Base-by-base conservation (phyloP, 352 stramenopile genomes). In the Pilasporangium apinafurcum region DNA sequence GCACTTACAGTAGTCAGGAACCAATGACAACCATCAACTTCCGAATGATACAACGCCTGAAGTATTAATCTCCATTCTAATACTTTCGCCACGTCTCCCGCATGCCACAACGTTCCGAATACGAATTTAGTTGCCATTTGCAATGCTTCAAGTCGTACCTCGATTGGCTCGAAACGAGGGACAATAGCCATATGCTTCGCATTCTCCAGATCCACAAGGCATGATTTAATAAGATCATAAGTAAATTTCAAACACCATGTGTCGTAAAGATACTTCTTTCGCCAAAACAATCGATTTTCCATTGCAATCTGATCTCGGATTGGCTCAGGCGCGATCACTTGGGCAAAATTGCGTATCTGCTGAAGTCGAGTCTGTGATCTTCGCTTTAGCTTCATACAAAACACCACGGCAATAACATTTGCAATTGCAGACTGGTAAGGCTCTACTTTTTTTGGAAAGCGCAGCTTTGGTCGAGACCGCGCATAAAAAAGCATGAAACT, bases 401-500 rank as follows among this genome's bases (percentile, higher is more conserved):
- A 86, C 28, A 53, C 37, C 35, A 64, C 37, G 14, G 68, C 51
- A 51, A 76, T 22, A 4, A 68, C 53, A 53, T 32, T 38, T 21
- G 43, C 48, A 10, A n/a, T n/a, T n/a, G n/a, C n/a, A n/a, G n/a
- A n/a, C n/a, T n/a, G n/a, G n/a, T n/a, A n/a, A n/a, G n/a, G n/a
- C n/a, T n/a, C n/a, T 4, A 50, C 42, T 20, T n/a, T 14, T 5
- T 46, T 43, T 17, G 10, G 17, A 8, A 65, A 24, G 10, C 36
- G 50, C 5, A 90, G 37, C 18, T 67, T 65, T 1, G 78, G 59
- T 26, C 65, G 61, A 17, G 67, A 65, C 24, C 79, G 75, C 9
- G 79, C 65, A 44, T 95, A 95, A 32, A 93, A 75, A 7, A 95
- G 59, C 81, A 95, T 93, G 31, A 95, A 95, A 44, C 79, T 91